Evolutionary conservation across 129 eudicot species (phyloP), one percentile per base, ranked within the genome.

Genomic region (Calendula officinalis): DNA sequence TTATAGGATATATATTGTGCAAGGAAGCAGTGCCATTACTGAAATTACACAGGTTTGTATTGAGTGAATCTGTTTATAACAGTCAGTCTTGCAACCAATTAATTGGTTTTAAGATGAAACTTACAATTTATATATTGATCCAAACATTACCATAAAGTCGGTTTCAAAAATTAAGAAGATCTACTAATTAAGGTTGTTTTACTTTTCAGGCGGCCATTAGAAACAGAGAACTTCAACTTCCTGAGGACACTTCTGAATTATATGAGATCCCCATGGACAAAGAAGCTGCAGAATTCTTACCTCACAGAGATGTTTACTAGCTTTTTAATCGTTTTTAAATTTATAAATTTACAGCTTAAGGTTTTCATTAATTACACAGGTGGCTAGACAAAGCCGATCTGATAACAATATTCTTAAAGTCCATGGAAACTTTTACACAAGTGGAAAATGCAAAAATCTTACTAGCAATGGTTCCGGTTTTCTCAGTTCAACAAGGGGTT

Each of bases 341-440:
- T 8, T 43, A 3, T 17, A 11, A 14, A 1, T 30, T 22, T 7
- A 4, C n/a, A 39, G 22, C 43, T 51, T 40, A 35, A 30, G n/a
- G n/a, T n/a, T n/a, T n/a, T n/a, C n/a, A 9, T 60, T 22, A 30
- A 3, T 51, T 34, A 5, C 6, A 2, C 51, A 88, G 96, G 81
- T 88, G 76, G 74, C 64, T 88, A 43, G 96, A 87, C 79, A 84
- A 82, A 75, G 92, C 96, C 77, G 71, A 42, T 27, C 83, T 2
- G n/a, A 70, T 34, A 55, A 56, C 36, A 33, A 4, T 2, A 60
- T 43, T 35, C 66, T 13, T 51, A 71, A 70, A 82, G 46, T 52
- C 78, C 96, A 13, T 85, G 94, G 94, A 89, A 85, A 64, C 90
- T 82, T 69, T 89, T 11, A 89, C 94, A n/a, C 96, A 89, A 89